Evolutionary conservation across 148 eudicot genomes (phyloP).

Genomic region (Amaranthus palmeri): DNA sequence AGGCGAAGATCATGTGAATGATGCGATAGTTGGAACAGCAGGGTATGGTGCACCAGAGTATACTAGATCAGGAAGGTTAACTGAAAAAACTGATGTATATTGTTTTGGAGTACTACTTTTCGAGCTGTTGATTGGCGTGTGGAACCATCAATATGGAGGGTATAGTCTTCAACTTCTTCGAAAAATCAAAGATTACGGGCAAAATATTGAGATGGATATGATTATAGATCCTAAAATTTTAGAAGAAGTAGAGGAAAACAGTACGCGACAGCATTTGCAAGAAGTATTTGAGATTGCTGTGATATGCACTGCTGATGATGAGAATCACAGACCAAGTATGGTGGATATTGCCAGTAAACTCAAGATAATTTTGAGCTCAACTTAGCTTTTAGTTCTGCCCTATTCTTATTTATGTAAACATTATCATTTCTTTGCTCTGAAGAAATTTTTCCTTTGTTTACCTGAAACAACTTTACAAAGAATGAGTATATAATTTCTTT

Average conservation of each 20-base stretch:
- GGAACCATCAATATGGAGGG: no score
- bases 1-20: conserved; percentile 10
- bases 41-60: not conserved
- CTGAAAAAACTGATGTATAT: conserved; percentile 13
- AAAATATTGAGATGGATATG: not conserved
- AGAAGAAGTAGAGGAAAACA: not conserved
- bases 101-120: conserved; percentile 1
- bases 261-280: conserved; percentile 1
- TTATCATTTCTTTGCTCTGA: not conserved
- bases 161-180: not conserved
- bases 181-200: not conserved
- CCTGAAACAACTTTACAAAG: not conserved
- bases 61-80: not conserved
- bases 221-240: not conserved
- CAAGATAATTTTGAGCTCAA: not conserved
- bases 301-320: not conserved
- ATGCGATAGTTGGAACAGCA: conserved; percentile 2
- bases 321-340: conserved; percentile 2
- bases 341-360: conserved; percentile 10
- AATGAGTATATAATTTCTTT: not conserved
- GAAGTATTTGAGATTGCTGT: not conserved
- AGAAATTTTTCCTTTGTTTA: not conserved
- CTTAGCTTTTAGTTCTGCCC: not conserved
- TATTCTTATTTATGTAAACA: not conserved
- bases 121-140: not conserved